A percentile compares a stretch with the other conserved stretches of the same genome.
Conservation (phyloP, 768 basidiomycete genomes). For the Boletus rufocinnamomeus region DNA sequence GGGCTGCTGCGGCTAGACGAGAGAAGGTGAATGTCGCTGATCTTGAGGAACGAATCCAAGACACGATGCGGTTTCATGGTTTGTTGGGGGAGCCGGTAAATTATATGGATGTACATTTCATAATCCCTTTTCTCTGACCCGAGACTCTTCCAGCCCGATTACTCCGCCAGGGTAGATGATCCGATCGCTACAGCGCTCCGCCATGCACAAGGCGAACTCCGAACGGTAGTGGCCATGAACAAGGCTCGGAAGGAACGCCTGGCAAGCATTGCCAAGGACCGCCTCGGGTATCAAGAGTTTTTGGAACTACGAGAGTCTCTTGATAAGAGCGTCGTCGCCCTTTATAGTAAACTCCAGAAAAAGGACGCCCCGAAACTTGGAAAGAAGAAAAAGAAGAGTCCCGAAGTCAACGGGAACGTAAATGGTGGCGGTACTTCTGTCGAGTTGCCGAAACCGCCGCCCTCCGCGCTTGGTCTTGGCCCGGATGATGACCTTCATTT, state of each 20-base stretch:
- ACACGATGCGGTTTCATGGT: slow-evolving; percentile 78
- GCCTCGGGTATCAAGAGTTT: slow-evolving; percentile 92
- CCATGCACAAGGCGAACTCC: slow-evolving; percentile 81
- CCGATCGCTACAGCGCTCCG: slow-evolving; percentile 90
- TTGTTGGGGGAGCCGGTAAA: slow-evolving; percentile 70
- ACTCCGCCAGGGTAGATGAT: slow-evolving; percentile 82
- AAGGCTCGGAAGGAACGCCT: slow-evolving; percentile 79
- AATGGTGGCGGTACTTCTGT: slow-evolving; percentile 34
- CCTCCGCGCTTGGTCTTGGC: slow-evolving; percentile 68
- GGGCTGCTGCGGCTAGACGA: slow-evolving; percentile 70
- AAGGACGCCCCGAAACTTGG: slow-evolving; percentile 70
- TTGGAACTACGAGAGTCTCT: slow-evolving; percentile 79
- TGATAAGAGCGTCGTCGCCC: slow-evolving; percentile 76
- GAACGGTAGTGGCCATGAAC: slow-evolving; percentile 76
- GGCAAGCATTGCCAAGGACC: slow-evolving; percentile 74
- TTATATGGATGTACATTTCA: slow-evolving; percentile 23
- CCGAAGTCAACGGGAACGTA: slow-evolving; percentile 36
- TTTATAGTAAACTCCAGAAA: slow-evolving; percentile 81
- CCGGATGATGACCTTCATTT: slow-evolving; percentile 67
- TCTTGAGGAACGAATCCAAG: slow-evolving; percentile 70
- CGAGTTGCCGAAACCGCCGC: slow-evolving; percentile 57
- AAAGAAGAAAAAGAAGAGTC: slow-evolving; percentile 74
- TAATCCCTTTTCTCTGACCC: slow-evolving; percentile 23
- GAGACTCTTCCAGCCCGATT: slow-evolving; percentile 58
- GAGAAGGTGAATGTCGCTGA: slow-evolving; percentile 81